Percentiles rank a stretch among this genome's conserved stretches.
Conservation (phyloP, 768 basidiomycete species). For the Mycena latifolia region DNA sequence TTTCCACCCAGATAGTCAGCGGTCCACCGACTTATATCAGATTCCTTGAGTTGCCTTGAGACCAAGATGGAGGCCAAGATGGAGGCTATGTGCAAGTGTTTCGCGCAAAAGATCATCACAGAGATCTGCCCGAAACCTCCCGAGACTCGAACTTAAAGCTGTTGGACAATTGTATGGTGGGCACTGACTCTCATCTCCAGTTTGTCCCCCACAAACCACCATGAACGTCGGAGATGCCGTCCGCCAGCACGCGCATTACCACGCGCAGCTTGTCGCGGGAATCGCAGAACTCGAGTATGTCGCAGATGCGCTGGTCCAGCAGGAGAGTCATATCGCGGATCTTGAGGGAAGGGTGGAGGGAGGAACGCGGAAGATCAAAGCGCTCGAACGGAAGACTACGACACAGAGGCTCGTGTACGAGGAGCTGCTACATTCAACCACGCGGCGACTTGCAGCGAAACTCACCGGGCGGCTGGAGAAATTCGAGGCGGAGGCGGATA, state of each 20-base stretch:
- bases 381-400: slow-evolving; percentile 52
- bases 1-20: too few relatives aligned
- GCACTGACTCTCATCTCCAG: too few relatives aligned
- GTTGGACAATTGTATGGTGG: too few relatives aligned
- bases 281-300: slow-evolving; percentile 56
- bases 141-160: too few relatives aligned
- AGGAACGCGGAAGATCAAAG: slow-evolving; percentile 39
- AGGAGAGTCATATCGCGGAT: slow-evolving; percentile 49
- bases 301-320: slow-evolving; percentile 52
- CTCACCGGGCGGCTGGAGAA: slow-evolving; percentile 56
- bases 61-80: too few relatives aligned
- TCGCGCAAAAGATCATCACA: too few relatives aligned
- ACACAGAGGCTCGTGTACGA: slow-evolving; percentile 60
- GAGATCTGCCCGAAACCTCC: too few relatives aligned
- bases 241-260: slow-evolving; percentile 53
- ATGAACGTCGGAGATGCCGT: slow-evolving; percentile 50
- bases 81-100: too few relatives aligned
- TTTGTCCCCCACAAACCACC: background rate
- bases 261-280: slow-evolving; percentile 47
- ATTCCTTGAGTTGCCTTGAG: too few relatives aligned
- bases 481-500: slow-evolving; percentile 55
- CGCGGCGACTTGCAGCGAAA: slow-evolving; percentile 52
- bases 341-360: slow-evolving; percentile 44
- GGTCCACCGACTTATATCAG: too few relatives aligned
- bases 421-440: too few relatives aligned